A percentile compares a stretch with the other conserved stretches of the same genome.
These are phyloP conservation scores for Xylaria hypoxylon DNA, from an alignment of 2,329 filamentous ascomycete genomes.

Conservation along the genomic window DNA sequence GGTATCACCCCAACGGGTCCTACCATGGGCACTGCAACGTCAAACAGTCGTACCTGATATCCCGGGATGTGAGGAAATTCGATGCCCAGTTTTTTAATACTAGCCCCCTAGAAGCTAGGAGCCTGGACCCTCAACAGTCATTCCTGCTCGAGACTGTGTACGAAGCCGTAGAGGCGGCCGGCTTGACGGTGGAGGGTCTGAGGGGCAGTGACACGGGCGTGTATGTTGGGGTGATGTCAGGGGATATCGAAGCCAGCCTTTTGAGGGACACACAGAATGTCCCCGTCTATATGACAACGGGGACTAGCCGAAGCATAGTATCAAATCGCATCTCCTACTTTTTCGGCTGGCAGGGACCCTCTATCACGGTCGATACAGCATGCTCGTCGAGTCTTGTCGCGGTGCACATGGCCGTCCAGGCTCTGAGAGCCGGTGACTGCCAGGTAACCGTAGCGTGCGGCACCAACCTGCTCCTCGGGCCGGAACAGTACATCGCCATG, in stretches of 20 bases:
- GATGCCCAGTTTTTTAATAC: slow-evolving; percentile 51
- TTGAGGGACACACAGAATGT: slow-evolving; percentile 9
- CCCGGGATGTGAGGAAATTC: slow-evolving; percentile 52
- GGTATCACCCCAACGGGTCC: slow-evolving; percentile 52
- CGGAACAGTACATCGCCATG: neutral
- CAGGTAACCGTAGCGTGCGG: neutral
- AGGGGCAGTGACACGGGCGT: slow-evolving; percentile 3
- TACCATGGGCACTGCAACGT: slow-evolving; percentile 51
- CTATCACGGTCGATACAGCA: neutral
- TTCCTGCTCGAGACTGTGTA: slow-evolving; percentile 30
- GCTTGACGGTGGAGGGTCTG: neutral
- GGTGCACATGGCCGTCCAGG: neutral
- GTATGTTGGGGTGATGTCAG: slow-evolving; percentile 6
- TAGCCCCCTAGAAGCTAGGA: slow-evolving; percentile 29
- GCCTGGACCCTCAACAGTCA: slow-evolving; percentile 46
- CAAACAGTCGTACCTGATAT: slow-evolving; percentile 51
- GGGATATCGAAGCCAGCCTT: slow-evolving; percentile 1
- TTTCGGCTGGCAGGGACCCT: slow-evolving; percentile 51
- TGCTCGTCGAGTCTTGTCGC: neutral
- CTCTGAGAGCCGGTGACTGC: neutral
- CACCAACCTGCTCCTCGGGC: neutral
- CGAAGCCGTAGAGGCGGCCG: slow-evolving; percentile 24
- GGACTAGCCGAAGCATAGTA: slow-evolving; percentile 52
- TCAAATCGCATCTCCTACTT: slow-evolving; percentile 46
- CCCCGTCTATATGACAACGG: slow-evolving; percentile 37